Evolutionary conservation across 352 stramenopile genomes (phyloP).

Genomic region (Globisporangium cylindrosporum): DNA sequence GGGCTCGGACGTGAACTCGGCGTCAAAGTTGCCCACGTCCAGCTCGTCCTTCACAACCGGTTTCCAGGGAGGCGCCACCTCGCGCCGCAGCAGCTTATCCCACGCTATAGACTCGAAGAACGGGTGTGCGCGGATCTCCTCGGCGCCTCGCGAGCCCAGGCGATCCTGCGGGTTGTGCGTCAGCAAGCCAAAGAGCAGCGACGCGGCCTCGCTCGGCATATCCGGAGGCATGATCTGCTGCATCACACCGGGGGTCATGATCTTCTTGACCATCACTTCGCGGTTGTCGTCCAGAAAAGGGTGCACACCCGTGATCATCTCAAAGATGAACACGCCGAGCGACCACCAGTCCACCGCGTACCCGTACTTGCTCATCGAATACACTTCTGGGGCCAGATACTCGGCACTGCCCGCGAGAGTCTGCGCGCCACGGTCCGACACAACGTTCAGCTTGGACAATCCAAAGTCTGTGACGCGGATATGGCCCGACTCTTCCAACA

Average conservation of each 20-base stretch:
- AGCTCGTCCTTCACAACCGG: constrained; percentile 65
- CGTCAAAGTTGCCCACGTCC: constrained; percentile 78
- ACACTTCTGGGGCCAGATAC: constrained; percentile 89
- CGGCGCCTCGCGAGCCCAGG: constrained; percentile 51
- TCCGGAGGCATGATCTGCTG: constrained; percentile 53
- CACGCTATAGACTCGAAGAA: constrained; percentile 87
- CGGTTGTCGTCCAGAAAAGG: constrained; percentile 88
- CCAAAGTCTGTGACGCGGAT: constrained; percentile 98
- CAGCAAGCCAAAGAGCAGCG: constrained; percentile 73
- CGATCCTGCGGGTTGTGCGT: constrained; percentile 70
- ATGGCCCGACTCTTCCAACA: constrained; percentile 88
- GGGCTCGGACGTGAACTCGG: constrained; percentile 69
- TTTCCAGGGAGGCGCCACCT: constrained; percentile 56
- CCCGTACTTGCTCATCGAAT: constrained; percentile 68
- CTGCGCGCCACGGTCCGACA: constrained; percentile 64
- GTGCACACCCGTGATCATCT: constrained; percentile 89
- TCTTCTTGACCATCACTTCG: constrained; percentile 84
- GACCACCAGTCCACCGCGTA: constrained; percentile 93
- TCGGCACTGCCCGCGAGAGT: constrained; percentile 83
- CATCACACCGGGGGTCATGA: constrained; percentile 72
- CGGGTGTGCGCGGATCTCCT: constrained; percentile 76
- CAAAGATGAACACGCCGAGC: constrained; percentile 86
- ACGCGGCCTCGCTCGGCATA: constrained; percentile 69
- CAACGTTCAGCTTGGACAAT: constrained; percentile 72
- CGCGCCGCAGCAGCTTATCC: constrained; percentile 66